Evolutionary conservation across 1,284 basidiomycete genomes (phyloP), one percentile per base, ranked within the genome.

Genomic region (Mycosarcoma maydis): DNA sequence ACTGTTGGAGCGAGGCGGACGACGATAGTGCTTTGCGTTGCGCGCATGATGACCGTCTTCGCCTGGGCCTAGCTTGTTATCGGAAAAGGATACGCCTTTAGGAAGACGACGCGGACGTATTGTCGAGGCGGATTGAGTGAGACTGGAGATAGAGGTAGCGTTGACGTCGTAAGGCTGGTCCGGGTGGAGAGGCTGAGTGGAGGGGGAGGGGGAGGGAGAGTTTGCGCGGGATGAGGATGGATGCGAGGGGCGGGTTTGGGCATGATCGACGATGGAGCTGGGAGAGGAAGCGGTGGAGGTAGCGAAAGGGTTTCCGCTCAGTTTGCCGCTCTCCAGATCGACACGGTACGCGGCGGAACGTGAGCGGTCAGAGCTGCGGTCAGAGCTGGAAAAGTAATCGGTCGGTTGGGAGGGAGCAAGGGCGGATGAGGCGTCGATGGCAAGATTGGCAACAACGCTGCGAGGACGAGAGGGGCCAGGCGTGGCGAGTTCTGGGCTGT

Each of bases 21-120:
- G 53, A 23, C 56, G 48, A 29, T 60, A 52, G 16, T 55, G 52
- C 30, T 69, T 57, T 38, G 41, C 44, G 17, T 23, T 29, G 19
- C 29, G 52, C 13, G 56, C 27, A 10, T 38, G 19, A 32, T 64
- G 65, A 14, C 60, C 70, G 10, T 50, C 43, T 14, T 73, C 72
- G n/a, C 72, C 68, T 0, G 72, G 68, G 2, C 68, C 72, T 1
- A 29, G 41, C 10, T 47, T 58, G 10, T 38, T 47, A 29, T 75
- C 64, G 16, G 61, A 66, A 41, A 73, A 73, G 29, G 67, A 70
- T 13, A 73, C 71, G 29, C 71, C 71, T 37, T 73, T 73, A 22
- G 37, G 44, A 14, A 52, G 6, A 17, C 62, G 44, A 23, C 52
- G 50, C 17, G 64, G 55, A 14, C 52, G 57, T 50, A 60, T 55